Conservation (phyloP, 352 stramenopile species). For the Blastocystis sp. region DNA sequence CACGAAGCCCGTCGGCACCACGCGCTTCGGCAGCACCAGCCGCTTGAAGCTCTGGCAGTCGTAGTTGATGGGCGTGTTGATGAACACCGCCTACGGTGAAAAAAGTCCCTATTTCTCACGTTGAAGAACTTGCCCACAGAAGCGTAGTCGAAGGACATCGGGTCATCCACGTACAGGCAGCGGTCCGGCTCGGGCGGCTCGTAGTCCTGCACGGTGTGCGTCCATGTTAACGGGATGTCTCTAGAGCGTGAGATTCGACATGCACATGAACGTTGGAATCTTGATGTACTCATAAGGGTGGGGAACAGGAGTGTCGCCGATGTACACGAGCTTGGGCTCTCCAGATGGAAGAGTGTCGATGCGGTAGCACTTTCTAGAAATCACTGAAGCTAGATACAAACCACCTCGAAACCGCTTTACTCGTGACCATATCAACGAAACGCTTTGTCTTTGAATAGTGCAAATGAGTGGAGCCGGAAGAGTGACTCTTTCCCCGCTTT, state of each 20-base stretch:
- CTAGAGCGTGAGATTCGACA: neutral
- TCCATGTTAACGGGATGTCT: constrained; percentile 48
- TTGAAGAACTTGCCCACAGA: constrained; percentile 15
- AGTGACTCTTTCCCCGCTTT: neutral
- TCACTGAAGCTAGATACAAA: neutral
- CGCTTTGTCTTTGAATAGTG: constrained; percentile 6
- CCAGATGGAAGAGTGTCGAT: neutral
- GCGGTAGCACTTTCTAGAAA: constrained; percentile 50
- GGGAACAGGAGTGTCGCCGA: constrained; percentile 23
- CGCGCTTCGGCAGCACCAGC: neutral
- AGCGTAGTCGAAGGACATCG: constrained; percentile 34
- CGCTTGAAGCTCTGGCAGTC: neutral
- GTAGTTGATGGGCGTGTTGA: constrained; percentile 53
- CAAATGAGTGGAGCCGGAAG: constrained; percentile 6
- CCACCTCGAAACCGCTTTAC: constrained; percentile 48
- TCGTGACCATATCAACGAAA: constrained; percentile 25
- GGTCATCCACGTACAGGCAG: constrained; percentile 5
- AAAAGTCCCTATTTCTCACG: neutral
- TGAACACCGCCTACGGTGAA: constrained; percentile 22
- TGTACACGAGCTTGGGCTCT: neutral
- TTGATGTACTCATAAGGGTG: constrained; percentile 58
- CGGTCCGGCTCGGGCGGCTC: neutral
- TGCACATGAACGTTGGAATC: neutral
- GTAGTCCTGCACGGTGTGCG: constrained; percentile 2
- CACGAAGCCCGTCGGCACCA: constrained; percentile 60